Conservation (phyloP, 2,329 filamentous ascomycete species). For the Penicillium nordicum region DNA sequence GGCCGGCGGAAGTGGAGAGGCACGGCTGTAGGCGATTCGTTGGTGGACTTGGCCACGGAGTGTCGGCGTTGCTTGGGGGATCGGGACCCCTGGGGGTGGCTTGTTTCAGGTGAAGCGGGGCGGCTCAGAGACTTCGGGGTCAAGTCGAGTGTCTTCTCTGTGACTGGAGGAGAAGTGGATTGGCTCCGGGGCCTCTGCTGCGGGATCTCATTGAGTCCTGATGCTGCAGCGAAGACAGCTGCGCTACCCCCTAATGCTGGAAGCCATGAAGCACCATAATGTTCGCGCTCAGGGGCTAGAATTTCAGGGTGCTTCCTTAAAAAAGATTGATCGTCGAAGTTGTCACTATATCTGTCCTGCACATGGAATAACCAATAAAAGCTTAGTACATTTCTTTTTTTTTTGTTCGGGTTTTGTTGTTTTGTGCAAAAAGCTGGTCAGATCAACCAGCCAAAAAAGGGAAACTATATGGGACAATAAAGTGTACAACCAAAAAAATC, state of each 20-base stretch:
- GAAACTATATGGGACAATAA: slow-evolving; percentile 29
- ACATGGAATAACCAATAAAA: slow-evolving; percentile 28
- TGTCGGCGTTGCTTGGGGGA: slow-evolving; percentile 24
- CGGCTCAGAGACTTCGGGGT: slow-evolving; percentile 33
- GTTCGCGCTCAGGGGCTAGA: slow-evolving; percentile 40
- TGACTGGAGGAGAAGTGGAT: slow-evolving; percentile 32
- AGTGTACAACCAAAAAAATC: slow-evolving; percentile 27
- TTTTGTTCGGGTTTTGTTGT: slow-evolving; percentile 19
- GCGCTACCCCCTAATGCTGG: slow-evolving; percentile 19
- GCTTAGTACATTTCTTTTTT: slow-evolving; percentile 32
- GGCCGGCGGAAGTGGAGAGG: slow-evolving; percentile 55
- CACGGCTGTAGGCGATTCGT: slow-evolving; percentile 52
- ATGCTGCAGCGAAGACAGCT: slow-evolving; percentile 13
- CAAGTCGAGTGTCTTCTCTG: slow-evolving; percentile 29
- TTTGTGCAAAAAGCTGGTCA: slow-evolving; percentile 19
- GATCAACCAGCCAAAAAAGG: slow-evolving; percentile 17
- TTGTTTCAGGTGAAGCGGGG: slow-evolving; percentile 31
- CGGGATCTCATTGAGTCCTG: slow-evolving; percentile 20
- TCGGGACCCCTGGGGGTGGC: slow-evolving; percentile 8
- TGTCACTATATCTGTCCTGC: slow-evolving; percentile 38
- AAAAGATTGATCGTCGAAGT: slow-evolving; percentile 54
- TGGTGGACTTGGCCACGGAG: slow-evolving; percentile 28
- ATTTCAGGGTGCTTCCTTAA: slow-evolving; percentile 63
- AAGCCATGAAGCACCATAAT: slow-evolving; percentile 46
- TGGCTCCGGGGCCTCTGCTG: slow-evolving; percentile 34